A percentile compares a stretch with the other conserved stretches of the same genome.
Conservation (phyloP, 2,329 filamentous ascomycete genomes). For the Sclerotinia subarctica region DNA sequence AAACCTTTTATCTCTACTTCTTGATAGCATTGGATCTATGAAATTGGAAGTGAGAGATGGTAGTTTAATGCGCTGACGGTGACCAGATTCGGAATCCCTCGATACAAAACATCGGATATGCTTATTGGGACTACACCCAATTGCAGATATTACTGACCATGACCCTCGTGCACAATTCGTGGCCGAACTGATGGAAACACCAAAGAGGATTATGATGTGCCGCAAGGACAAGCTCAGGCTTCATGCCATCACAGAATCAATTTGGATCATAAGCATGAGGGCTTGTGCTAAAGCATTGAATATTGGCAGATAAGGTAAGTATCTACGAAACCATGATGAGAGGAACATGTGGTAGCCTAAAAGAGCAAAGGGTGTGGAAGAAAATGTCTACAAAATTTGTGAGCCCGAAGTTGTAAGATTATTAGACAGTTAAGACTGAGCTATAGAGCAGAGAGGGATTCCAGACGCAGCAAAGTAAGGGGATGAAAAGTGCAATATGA, state of each 20-base stretch:
- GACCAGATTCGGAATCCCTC: not conserved
- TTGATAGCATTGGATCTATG: not conserved
- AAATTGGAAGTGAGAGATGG: not conserved
- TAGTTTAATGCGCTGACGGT: not conserved
- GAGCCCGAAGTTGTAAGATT: not conserved
- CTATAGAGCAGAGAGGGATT: no score
- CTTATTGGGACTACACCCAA: no score
- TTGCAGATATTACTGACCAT: no score
- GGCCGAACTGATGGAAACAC: not conserved
- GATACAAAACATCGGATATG: not conserved
- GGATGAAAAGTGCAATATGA: not conserved
- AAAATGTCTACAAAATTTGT: not conserved
- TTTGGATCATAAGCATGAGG: no score
- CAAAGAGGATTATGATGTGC: not conserved
- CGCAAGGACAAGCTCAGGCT: not conserved
- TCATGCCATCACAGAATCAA: no score
- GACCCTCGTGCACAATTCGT: not conserved
- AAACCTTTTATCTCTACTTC: not conserved
- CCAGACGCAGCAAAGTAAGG: not conserved
- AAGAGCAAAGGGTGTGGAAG: not conserved
- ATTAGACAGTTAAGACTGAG: not conserved
- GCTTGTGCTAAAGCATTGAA: no score
- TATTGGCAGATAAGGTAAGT: no score
- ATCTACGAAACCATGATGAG: not conserved
- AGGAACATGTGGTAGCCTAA: not conserved